Percentiles rank a stretch among this genome's conserved stretches.
phyloP scores from a whole-genome alignment of 768 basidiomycete genomes.

The Termitomyces sp. region DNA sequence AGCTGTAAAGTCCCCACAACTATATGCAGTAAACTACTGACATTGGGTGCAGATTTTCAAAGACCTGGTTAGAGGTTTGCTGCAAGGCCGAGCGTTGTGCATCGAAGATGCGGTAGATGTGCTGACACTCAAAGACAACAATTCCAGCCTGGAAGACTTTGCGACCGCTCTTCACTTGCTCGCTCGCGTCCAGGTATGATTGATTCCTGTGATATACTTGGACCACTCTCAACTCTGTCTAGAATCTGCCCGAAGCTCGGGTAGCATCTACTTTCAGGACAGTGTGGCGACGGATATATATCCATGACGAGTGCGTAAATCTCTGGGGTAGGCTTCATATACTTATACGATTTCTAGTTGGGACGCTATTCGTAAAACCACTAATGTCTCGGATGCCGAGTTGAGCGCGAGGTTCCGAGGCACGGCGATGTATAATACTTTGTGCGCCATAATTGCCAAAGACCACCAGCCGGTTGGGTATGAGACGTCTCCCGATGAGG shows the following conservation, averaged over 20 bases:
- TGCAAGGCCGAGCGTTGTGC: conserved; percentile 70
- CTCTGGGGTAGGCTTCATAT: not conserved
- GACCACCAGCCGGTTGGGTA: conserved; percentile 39
- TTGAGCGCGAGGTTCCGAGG: conserved; percentile 63
- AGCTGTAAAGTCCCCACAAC: conserved; percentile 30
- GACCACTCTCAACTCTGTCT: not conserved
- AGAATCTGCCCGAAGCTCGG: conserved; percentile 71
- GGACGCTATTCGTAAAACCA: conserved; percentile 68
- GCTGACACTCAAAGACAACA: conserved; percentile 81
- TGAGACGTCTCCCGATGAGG: conserved; percentile 51
- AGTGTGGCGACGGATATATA: conserved; percentile 85
- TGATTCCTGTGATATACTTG: not conserved
- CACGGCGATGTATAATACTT: conserved; percentile 72
- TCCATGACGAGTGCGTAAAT: conserved; percentile 77
- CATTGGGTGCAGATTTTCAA: conserved; percentile 54
- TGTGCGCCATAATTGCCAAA: conserved; percentile 43
- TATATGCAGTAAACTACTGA: not conserved
- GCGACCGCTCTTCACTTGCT: conserved; percentile 66
- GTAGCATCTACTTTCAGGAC: conserved; percentile 64
- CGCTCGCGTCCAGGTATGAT: conserved; percentile 43
- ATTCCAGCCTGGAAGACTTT: conserved; percentile 53
- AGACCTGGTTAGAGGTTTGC: conserved; percentile 56
- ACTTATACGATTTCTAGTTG: conserved; percentile 45
- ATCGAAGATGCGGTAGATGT: conserved; percentile 82
- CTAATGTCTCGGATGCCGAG: conserved; percentile 72